Base-by-base conservation (phyloP, 345 rosid species). In the Hypericum androsaemum region DNA sequence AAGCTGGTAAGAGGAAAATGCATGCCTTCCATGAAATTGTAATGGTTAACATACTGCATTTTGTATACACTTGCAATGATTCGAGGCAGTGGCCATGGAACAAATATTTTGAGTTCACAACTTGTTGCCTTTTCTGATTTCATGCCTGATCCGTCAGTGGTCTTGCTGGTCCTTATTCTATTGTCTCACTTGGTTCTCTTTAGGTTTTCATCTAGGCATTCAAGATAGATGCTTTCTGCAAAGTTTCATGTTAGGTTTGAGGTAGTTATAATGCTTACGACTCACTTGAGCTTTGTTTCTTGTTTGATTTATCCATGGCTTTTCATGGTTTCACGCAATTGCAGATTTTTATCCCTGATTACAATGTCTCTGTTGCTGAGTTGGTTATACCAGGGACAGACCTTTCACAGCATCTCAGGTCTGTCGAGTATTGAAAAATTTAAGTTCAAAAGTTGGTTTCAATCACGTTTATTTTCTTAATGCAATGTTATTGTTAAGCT, bases 311-410 rank as follows among this genome's bases (percentile, higher is more conserved):
- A 39, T 14, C 5, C 14, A 5, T 41, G n/a, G 13, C 62, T 48
- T 37, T 63, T 32, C 43, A 15, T 13, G 46, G 4, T 56, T 45
- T 50, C 47, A 8, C 38, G 7, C 16, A 35, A 11, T 56, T 56
- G 41, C 70, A 75, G 80, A 70, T 75, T 55, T 75, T 68, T 41
- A 69, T 75, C 22, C 77, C 74, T 17, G 80, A 75, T 63, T 75
- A 75, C 61, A 75, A 72, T 62, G 77, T 75, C 40, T 75, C 77
- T 55, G 77, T 71, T 53, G 80, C 80, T 60, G 80, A 75, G 57
- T 40, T 75, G 58, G 77, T 75, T 22, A 72, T 72, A 56, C 77
- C 80, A 11, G 77, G 74, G 49, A 74, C 80, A 59, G 80, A 75
- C 62, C 67, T 75, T 50, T 71, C 77, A 15, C 77, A 75, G 62